phyloP scores from a whole-genome alignment of 2,329 filamentous ascomycete species.

The Ceratocystis variospora region DNA sequence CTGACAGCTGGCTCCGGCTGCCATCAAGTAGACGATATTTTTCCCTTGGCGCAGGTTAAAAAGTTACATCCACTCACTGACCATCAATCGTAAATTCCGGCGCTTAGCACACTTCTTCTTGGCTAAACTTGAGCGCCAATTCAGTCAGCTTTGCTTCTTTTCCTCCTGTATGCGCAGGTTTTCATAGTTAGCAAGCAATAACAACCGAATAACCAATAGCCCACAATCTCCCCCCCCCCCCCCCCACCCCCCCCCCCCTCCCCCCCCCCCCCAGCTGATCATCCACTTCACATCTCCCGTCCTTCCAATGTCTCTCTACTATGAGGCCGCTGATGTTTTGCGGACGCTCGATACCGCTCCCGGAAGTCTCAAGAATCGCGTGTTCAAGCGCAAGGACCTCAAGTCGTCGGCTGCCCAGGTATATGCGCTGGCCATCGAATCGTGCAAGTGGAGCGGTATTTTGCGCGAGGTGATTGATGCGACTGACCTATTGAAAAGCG shows the following conservation, averaged over 20 bases:
- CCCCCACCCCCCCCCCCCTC: no score
- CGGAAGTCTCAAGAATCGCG: constrained; percentile 75
- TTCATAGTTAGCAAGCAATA: background rate
- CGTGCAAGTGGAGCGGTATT: constrained; percentile 77
- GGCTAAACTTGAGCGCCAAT: background rate
- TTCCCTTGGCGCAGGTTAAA: background rate
- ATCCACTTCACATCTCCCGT: background rate
- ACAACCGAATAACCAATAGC: no score
- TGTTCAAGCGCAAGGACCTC: constrained; percentile 60
- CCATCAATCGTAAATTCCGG: no score
- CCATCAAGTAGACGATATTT: background rate
- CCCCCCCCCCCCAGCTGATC: no score
- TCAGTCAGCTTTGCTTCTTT: background rate
- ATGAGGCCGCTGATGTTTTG: constrained; percentile 71
- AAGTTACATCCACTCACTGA: no score
- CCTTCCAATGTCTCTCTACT: constrained; percentile 75
- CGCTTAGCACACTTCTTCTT: background rate
- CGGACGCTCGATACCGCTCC: constrained; percentile 42
- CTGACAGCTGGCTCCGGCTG: background rate
- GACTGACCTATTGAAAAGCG: constrained; percentile 58
- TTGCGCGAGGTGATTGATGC: constrained; percentile 82
- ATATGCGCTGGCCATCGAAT: constrained; percentile 75
- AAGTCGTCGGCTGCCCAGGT: constrained; percentile 71
- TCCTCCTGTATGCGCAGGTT: background rate
- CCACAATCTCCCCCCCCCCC: no score